These are phyloP conservation scores for Coffea eugenioides DNA, from an alignment of 257 asterid genomes.

Conservation along the genomic window DNA sequence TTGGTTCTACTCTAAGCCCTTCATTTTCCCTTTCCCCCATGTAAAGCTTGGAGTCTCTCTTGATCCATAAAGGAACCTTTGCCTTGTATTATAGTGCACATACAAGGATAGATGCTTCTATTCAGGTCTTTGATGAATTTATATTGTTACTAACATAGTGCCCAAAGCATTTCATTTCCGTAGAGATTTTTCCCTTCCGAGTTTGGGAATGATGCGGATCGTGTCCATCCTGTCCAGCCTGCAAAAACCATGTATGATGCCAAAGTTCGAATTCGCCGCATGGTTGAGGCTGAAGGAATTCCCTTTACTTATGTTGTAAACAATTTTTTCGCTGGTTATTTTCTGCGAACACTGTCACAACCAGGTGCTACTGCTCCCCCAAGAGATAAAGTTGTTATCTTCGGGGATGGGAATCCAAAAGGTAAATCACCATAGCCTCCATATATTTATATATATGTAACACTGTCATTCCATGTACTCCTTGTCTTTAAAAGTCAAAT, in stretches of 20 bases:
- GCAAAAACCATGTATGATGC: conserved; percentile 36
- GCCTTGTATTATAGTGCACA: not conserved
- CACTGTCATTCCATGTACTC: not conserved
- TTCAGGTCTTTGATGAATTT: not conserved
- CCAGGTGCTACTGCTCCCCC: conserved; percentile 41
- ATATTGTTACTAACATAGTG: not conserved
- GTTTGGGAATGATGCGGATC: conserved; percentile 55
- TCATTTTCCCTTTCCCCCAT: too few species aligned
- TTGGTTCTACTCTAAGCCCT: too few species aligned
- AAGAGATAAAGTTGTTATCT: conserved; percentile 44
- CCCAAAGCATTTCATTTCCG: not conserved
- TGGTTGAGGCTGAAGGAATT: conserved; percentile 51
- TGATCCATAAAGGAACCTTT: not conserved
- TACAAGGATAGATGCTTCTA: not conserved
- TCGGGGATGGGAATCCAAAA: conserved; percentile 54
- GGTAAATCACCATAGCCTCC: conserved; percentile 23
- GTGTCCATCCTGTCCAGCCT: conserved; percentile 49
- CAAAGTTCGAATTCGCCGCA: conserved; percentile 45
- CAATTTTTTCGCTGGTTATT: conserved; percentile 44
- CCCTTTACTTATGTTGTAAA: conserved; percentile 49
- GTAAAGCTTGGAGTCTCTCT: too few species aligned
- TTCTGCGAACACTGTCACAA: conserved; percentile 38
- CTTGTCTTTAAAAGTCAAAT: not conserved
- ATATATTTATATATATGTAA: too few species aligned
- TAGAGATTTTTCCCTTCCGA: conserved; percentile 62